Evolutionary conservation across 495 filamentous ascomycete genomes (phyloP).

Genomic region (Pyronema domesticum): DNA sequence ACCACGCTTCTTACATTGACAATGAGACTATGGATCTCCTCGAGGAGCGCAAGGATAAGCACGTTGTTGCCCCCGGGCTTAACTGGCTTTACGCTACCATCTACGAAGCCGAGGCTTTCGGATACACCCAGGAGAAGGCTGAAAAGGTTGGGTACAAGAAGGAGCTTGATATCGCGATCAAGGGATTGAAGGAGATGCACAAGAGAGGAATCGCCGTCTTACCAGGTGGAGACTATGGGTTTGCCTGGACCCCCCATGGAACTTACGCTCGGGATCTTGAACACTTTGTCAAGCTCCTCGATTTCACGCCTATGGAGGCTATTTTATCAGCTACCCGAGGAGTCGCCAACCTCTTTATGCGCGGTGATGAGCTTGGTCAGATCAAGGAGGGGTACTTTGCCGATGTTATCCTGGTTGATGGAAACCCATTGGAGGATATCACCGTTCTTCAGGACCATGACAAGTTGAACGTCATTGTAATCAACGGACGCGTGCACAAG

Average conservation of each 20-base stretch:
- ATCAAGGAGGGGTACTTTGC: conserved; percentile 33
- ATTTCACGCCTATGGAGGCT: conserved; percentile 34
- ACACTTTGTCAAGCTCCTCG: conserved; percentile 34
- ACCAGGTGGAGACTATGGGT: conserved; percentile 37
- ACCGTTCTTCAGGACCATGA: conserved; percentile 26
- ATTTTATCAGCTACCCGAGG: conserved; percentile 30
- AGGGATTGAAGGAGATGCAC: conserved; percentile 33
- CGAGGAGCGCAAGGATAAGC: conserved; percentile 29
- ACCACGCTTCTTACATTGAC: conserved; percentile 35
- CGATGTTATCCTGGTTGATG: conserved; percentile 34
- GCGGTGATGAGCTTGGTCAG: conserved; percentile 32
- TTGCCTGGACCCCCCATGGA: conserved; percentile 36
- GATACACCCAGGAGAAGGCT: conserved; percentile 30
- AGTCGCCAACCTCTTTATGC: conserved; percentile 31
- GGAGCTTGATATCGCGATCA: conserved; percentile 30
- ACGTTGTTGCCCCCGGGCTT: conserved; percentile 32
- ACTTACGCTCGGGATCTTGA: conserved; percentile 34
- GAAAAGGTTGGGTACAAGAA: conserved; percentile 32
- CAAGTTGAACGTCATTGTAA: conserved; percentile 31
- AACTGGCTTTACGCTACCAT: conserved; percentile 32
- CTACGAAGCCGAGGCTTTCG: conserved; percentile 30
- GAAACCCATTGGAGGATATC: conserved; percentile 33
- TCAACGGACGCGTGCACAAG: conserved; percentile 35
- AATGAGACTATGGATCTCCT: conserved; percentile 34
- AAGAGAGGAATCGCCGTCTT: conserved; percentile 31